Evolutionary conservation across 1,284 basidiomycete species (phyloP).

Genomic region (Leccinum subrobustum): DNA sequence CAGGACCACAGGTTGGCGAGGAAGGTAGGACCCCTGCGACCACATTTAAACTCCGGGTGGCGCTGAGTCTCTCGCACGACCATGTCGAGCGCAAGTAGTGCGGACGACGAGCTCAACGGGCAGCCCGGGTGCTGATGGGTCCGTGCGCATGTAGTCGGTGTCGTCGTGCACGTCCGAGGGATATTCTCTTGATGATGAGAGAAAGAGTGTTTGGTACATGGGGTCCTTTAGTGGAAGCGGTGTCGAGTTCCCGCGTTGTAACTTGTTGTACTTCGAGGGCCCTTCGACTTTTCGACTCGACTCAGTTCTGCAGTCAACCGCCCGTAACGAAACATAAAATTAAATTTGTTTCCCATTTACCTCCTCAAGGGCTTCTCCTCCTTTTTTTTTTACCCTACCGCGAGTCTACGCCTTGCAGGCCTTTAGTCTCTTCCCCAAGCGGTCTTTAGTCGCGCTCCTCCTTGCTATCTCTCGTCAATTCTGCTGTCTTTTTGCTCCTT

Average conservation of each 20-base stretch:
- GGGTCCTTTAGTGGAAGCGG: constrained; percentile 23
- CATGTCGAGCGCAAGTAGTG: neutral
- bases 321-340: constrained; percentile 31
- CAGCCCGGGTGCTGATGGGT: neutral
- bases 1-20: neutral
- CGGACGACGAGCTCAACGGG: neutral
- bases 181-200: neutral
- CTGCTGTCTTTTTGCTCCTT: constrained; percentile 32
- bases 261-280: constrained; percentile 18
- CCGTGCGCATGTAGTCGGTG: neutral
- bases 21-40: constrained; percentile 26
- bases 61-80: constrained; percentile 1
- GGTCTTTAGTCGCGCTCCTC: constrained; percentile 32
- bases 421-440: constrained; percentile 20
- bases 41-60: constrained; percentile 32
- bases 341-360: constrained; percentile 27
- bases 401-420: constrained; percentile 23
- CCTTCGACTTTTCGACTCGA: constrained; percentile 22
- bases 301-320: constrained; percentile 28
- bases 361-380: constrained; percentile 24
- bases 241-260: constrained; percentile 34
- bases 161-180: neutral
- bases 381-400: constrained; percentile 10
- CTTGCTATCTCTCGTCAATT: constrained; percentile 38
- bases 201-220: neutral